A percentile compares a stretch with the other conserved stretches of the same genome.
phyloP scores from a whole-genome alignment of 139 green algal genomes.

The Closterium sp. region DNA sequence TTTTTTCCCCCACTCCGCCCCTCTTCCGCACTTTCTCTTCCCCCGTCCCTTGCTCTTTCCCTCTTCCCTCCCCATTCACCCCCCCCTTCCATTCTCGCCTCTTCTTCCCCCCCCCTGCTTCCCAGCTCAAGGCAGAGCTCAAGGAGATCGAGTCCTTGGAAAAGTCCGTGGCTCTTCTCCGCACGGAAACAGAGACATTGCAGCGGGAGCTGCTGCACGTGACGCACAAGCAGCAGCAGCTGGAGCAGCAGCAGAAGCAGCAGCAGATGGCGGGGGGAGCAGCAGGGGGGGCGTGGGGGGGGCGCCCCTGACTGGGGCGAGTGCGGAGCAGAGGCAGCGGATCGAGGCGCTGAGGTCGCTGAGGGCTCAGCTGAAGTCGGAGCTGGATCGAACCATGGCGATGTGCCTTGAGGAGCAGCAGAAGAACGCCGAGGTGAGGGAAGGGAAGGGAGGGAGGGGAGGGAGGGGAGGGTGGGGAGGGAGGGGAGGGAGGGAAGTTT shows the following conservation, averaged over 20 bases:
- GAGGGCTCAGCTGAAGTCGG: not conserved
- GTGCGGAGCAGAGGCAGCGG: not conserved
- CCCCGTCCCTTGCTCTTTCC: not conserved
- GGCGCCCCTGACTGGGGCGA: not conserved
- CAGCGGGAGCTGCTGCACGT: not conserved
- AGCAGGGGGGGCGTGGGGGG: not conserved
- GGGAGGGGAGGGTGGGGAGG: too few species aligned
- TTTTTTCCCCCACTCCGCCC: not conserved
- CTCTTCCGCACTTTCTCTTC: not conserved
- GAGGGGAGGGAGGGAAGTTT: too few species aligned
- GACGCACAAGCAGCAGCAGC: not conserved
- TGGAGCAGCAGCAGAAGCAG: not conserved
- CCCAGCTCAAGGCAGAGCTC: not conserved
- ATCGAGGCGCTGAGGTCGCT: not conserved
- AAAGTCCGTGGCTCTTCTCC: not conserved
- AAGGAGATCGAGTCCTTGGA: not conserved
- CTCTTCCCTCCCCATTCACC: not conserved
- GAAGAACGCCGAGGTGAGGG: not conserved
- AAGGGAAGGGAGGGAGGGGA: not conserved
- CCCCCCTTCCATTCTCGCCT: not conserved
- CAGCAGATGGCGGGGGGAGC: not conserved
- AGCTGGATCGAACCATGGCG: not conserved
- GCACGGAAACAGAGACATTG: not conserved
- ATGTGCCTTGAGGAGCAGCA: conserved; percentile 1
- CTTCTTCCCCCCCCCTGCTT: not conserved